Conservation (phyloP, 192 early-diverging fungal genomes). For the Dissophora ornata region DNA sequence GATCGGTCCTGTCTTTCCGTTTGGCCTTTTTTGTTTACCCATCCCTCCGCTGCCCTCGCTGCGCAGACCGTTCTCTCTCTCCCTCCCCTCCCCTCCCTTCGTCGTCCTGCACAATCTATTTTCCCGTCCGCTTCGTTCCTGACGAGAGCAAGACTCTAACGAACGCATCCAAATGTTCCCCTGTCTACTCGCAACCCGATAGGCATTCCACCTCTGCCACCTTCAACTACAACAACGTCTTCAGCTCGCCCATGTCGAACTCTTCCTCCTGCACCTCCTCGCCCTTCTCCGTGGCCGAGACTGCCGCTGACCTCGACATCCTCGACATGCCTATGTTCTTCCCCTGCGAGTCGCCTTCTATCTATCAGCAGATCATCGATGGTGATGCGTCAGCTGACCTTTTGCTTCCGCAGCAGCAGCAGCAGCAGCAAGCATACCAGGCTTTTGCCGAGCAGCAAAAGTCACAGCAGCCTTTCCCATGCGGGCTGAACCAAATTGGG, state of each 20-base stretch:
- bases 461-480: constrained; percentile 31
- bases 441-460: constrained; percentile 18
- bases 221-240: constrained; percentile 15
- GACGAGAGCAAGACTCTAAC: no score
- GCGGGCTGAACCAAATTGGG: constrained; percentile 27
- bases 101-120: no score
- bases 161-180: no score
- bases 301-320: constrained; percentile 35
- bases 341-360: constrained; percentile 25
- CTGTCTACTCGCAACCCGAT: no score
- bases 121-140: no score
- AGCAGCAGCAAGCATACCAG: constrained; percentile 18
- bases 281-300: constrained; percentile 42
- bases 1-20: no score
- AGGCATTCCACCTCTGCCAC: no score
- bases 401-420: background rate
- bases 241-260: constrained; percentile 44
- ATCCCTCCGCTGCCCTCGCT: no score
- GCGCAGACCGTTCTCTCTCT: background rate
- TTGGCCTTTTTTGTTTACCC: no score
- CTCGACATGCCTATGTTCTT: constrained; percentile 50
- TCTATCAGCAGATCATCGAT: constrained; percentile 47
- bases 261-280: constrained; percentile 47
- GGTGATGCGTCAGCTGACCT: constrained; percentile 14
- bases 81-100: background rate